Base-by-base conservation (phyloP, 768 basidiomycete species). In the Hirschioporus abietinus region DNA sequence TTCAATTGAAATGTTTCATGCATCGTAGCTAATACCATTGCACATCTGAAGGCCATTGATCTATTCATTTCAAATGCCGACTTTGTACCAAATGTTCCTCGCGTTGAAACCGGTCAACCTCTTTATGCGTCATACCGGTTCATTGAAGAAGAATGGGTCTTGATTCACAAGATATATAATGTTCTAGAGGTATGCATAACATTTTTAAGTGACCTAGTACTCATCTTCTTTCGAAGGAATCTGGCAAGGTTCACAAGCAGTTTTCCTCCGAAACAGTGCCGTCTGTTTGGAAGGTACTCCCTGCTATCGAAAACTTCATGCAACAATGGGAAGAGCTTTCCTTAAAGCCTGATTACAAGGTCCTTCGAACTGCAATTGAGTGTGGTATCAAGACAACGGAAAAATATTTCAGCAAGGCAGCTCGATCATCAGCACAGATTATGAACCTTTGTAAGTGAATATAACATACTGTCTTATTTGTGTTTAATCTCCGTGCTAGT, bases 361-460 rank as follows among this genome's bases (percentile, higher is more conserved):
- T 34, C 3, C 23, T 61, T 15, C 3, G 23, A 23, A 15, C 60
- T 5, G 60, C 60, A 17, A 61, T 61, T 24, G 60, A 61, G 12
- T 61, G 60, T 18, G 60, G 60, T 23, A 15, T 61, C 23, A 15
- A 61, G 60, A 61, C 60, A 24, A 17, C 23, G 3, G 60, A 61
- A 24, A 61, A 61, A 61, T 61, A 61, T 61, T 61, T 25, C 17
- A 24, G 30, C 17, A 24, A 18, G 12, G 30, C 60, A 1, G 23
- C 24, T 61, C 24, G 30, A 17, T 61, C 60, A 2, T 61, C 60
- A 34, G 60, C 30, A 24, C 60, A 61, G 23, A 61, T 61, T 8
- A 61, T 61, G 30, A 61, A 61, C 17, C 60, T 61, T 34, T 61
- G 60, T 61, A 34, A 12, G 60, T 61, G 30, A 30, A 30, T 30